Conservation (phyloP, 192 early-diverging fungal genomes). For the Podila epicladia region DNA sequence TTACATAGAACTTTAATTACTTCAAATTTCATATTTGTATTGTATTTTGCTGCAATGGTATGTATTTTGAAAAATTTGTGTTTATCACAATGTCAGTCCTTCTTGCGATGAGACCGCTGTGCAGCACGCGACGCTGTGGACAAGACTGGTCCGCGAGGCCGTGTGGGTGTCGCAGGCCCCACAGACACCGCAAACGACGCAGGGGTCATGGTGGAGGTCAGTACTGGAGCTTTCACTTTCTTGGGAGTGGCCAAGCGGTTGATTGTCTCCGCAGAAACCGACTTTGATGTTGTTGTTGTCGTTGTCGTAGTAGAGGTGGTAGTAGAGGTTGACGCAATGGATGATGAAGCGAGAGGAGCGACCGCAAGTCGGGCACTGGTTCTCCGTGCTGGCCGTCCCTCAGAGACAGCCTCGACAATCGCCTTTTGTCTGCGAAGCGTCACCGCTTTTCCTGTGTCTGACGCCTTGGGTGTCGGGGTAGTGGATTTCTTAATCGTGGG, state of each 20-base stretch:
- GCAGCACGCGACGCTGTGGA: constrained; percentile 44
- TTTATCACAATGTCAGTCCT: constrained; percentile 1
- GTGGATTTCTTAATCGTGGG: neutral
- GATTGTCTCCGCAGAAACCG: constrained; percentile 40
- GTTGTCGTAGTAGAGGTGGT: neutral
- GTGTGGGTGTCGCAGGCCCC: neutral
- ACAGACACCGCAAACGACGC: constrained; percentile 12
- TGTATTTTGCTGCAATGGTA: neutral
- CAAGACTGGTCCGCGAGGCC: constrained; percentile 30
- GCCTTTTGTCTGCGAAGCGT: neutral
- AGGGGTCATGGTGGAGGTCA: neutral
- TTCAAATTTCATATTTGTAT: neutral
- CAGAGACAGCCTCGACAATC: neutral
- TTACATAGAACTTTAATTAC: neutral
- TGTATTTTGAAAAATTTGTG: too few species aligned
- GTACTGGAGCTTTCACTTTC: constrained; percentile 12
- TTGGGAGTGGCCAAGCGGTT: constrained; percentile 49
- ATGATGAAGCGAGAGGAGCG: neutral
- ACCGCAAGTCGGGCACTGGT: neutral
- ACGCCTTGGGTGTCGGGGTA: neutral
- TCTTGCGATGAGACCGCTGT: constrained; percentile 24
- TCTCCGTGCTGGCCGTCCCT: neutral
- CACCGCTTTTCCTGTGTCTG: neutral
- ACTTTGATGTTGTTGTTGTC: neutral
- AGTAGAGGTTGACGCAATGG: neutral